phyloP scores from a whole-genome alignment of 805 yeast genomes.

The Millerozyma miso region DNA sequence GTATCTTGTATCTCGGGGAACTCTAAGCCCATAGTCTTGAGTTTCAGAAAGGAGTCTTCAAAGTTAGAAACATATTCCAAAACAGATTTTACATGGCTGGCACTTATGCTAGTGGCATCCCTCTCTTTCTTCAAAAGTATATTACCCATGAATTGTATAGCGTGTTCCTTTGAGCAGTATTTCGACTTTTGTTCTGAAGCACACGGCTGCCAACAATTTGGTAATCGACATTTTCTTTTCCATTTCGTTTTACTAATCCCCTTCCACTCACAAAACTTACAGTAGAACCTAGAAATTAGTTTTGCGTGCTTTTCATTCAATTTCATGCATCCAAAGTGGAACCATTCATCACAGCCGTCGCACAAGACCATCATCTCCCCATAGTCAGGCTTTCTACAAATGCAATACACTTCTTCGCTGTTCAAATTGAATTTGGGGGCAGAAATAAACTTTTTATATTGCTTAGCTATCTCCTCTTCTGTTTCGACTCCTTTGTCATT shows the following conservation, averaged over 20 bases:
- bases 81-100: conserved; percentile 19
- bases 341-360: conserved; percentile 96
- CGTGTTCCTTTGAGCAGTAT: conserved; percentile 76
- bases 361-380: conserved; percentile 91
- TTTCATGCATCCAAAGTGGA: conserved; percentile 74
- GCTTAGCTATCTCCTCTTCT: conserved; percentile 30
- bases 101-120: conserved; percentile 12
- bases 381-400: conserved; percentile 73
- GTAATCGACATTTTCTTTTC: conserved; percentile 72
- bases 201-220: conserved; percentile 54
- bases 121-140: conserved; percentile 15
- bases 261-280: conserved; percentile 65
- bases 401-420: conserved; percentile 67
- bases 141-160: conserved; percentile 39
- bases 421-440: conserved; percentile 42
- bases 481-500: not conserved
- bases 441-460: conserved; percentile 30
- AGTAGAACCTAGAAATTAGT: conserved; percentile 61
- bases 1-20: conserved; percentile 43
- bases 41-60: conserved; percentile 14
- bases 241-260: conserved; percentile 54
- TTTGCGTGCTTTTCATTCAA: conserved; percentile 47
- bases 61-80: conserved; percentile 15
- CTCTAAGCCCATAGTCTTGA: conserved; percentile 23
- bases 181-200: conserved; percentile 46